phyloP scores from a whole-genome alignment of 257 asterid genomes.

The Salvia rosmarinus region DNA sequence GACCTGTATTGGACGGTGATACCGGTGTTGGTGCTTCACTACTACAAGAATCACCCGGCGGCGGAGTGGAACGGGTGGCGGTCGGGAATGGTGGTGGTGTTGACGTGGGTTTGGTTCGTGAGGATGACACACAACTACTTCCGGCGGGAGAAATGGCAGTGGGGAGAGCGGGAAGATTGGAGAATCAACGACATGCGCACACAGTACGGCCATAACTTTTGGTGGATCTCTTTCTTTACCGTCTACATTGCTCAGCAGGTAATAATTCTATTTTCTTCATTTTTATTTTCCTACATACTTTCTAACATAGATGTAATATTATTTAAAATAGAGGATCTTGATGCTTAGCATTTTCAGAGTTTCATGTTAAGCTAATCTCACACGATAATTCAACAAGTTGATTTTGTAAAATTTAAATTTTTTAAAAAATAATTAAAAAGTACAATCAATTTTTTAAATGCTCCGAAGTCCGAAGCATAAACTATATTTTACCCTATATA shows the following conservation, averaged over 20 bases:
- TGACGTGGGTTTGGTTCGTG: constrained; percentile 81
- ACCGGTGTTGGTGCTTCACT: constrained; percentile 74
- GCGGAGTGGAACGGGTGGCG: constrained; percentile 57
- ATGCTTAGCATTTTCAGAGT: too few relatives aligned
- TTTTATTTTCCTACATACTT: too few relatives aligned
- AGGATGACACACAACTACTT: constrained; percentile 87
- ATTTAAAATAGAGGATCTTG: too few relatives aligned
- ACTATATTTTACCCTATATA: too few relatives aligned
- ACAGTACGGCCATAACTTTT: constrained; percentile 66
- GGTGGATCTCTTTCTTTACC: constrained; percentile 93
- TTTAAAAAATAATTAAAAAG: too few relatives aligned
- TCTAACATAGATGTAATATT: too few relatives aligned
- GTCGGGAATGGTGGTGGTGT: constrained; percentile 52
- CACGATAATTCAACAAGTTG: too few relatives aligned
- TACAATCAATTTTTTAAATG: too few relatives aligned
- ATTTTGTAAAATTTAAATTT: too few relatives aligned
- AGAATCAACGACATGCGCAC: constrained; percentile 69
- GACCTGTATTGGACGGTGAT: constrained; percentile 94
- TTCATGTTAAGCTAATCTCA: too few relatives aligned
- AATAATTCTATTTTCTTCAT: too few relatives aligned
- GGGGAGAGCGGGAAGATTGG: constrained; percentile 97
- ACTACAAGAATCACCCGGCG: constrained; percentile 63
- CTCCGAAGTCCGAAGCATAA: too few relatives aligned
- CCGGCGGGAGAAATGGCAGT: constrained; percentile 94
- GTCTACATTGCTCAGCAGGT: constrained; percentile 88